Conservation (phyloP, 768 basidiomycete genomes). For the Suillus sp. region DNA sequence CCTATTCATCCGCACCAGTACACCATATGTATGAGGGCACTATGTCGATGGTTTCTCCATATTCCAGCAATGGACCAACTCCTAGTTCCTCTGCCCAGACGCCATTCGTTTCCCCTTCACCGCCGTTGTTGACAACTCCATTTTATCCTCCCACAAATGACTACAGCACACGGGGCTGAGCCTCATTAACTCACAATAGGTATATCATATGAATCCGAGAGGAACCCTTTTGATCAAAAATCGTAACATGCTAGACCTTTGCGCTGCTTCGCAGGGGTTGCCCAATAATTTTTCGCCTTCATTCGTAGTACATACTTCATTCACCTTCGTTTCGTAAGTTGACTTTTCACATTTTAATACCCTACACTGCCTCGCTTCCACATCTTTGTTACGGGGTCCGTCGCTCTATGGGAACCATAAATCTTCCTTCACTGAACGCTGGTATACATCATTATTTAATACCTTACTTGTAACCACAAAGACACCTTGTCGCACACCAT, state of each 20-base stretch:
- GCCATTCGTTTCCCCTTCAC: slow-evolving; percentile 25
- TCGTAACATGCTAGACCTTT: slow-evolving; percentile 10
- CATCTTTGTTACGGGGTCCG: background rate
- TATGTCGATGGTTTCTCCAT: slow-evolving; percentile 17
- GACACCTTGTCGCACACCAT: slow-evolving; percentile 1
- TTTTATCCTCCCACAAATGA: slow-evolving; percentile 30
- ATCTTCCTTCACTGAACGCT: background rate
- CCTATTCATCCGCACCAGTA: slow-evolving; percentile 25
- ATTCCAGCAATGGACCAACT: slow-evolving; percentile 16
- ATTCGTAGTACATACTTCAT: slow-evolving; percentile 26
- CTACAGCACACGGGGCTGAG: slow-evolving; percentile 13
- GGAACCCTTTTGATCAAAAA: slow-evolving; percentile 14
- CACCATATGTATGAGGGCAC: slow-evolving; percentile 19
- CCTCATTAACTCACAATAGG: slow-evolving; percentile 17
- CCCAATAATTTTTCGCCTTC: slow-evolving; percentile 10
- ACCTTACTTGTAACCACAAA: slow-evolving; percentile 7
- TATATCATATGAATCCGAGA: slow-evolving; percentile 18
- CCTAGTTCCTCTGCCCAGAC: slow-evolving; percentile 12
- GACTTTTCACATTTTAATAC: slow-evolving; percentile 2
- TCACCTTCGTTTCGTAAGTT: slow-evolving; percentile 1
- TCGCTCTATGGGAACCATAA: background rate
- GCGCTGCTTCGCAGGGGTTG: slow-evolving; percentile 12
- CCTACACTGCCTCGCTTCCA: slow-evolving; percentile 2
- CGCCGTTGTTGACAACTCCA: slow-evolving; percentile 31
- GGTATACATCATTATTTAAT: slow-evolving; percentile 7